A percentile compares a stretch with the other conserved stretches of the same genome.
Conservation (phyloP, 345 rosid genomes). For the Cardamine occulta region DNA sequence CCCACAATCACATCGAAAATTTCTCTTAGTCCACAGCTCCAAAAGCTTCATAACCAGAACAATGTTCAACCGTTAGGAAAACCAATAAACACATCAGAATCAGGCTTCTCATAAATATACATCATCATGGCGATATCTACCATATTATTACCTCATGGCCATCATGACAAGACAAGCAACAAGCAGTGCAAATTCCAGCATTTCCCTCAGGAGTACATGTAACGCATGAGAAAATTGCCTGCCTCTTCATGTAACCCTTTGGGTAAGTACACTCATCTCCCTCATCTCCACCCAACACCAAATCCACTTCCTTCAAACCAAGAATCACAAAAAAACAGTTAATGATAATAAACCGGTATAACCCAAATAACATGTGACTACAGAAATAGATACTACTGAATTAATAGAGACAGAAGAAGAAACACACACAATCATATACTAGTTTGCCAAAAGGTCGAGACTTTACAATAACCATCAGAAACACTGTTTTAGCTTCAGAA, state of each 20-base stretch:
- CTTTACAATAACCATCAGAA: background rate
- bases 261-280: conserved; percentile 91
- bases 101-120: background rate
- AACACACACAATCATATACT: background rate
- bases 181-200: conserved; percentile 96
- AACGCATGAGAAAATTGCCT: conserved; percentile 91
- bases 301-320: conserved; percentile 72
- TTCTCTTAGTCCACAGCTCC: conserved; percentile 98
- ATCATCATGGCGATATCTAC: background rate
- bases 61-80: conserved; percentile 1
- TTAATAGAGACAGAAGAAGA: background rate
- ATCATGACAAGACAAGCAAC: conserved; percentile 93
- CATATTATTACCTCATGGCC: conserved; percentile 81
- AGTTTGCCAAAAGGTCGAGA: conserved; percentile 12
- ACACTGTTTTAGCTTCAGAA: background rate
- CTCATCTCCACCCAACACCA: conserved; percentile 98
- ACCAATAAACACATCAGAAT: background rate
- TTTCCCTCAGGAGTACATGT: conserved; percentile 90
- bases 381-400: background rate
- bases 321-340: conserved; percentile 9
- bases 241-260: conserved; percentile 89
- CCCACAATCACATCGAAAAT: conserved; percentile 91
- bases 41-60: conserved; percentile 53
- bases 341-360: background rate
- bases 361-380: background rate